Evolutionary conservation across 176 grass and related monocot genomes (phyloP), one percentile per base, ranked within the genome.

Genomic region (Dendrocalamus sinicus): DNA sequence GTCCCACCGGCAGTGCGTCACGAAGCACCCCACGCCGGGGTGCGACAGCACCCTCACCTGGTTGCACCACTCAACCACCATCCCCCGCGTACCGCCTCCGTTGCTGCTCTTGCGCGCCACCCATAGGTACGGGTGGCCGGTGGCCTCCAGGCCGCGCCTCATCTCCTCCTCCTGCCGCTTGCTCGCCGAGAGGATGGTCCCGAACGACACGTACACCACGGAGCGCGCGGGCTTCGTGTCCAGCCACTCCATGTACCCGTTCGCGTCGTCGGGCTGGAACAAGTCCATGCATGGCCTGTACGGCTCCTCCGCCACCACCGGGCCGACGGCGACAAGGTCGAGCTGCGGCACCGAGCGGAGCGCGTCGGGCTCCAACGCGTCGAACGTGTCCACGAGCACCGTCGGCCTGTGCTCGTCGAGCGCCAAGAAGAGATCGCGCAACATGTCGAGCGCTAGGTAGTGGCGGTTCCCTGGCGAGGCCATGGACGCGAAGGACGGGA

Each of bases 1-100:
- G 90, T 95, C 92, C 90, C 93, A 95, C 20, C 90, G 88, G 8
- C 93, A 95, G 79, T 92, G 93, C 4, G 82, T 88, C 46, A 91
- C 69, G 74, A 82, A 91, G 84, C 84, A 91, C 8, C 85, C 75
- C 57, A 91, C 72, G 37, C 80, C 54, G 22, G 60, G 54, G 37
- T 83, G 88, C 39, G 85, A 85, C 11, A 93, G 70, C 41, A 90
- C 85, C 44, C 40, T 63, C 72, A 93, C 63, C 86, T 88, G 85
- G 75, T 84, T 37, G 62, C 88, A 93, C 85, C 88, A 89, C 53
- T 89, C 61, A 64, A 91, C 70, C 60, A 91, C 83, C 45, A 89
- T 57, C 48, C 83, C 86, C 1, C 77, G 23, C 14, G 4, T 35
- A 40, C 24, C 7, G 4, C 15, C 51, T 3, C 0, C 51, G 16